Evolutionary conservation across 2,329 filamentous ascomycete species (phyloP), one percentile per base, ranked within the genome.

Genomic region (Diplodia seriata): DNA sequence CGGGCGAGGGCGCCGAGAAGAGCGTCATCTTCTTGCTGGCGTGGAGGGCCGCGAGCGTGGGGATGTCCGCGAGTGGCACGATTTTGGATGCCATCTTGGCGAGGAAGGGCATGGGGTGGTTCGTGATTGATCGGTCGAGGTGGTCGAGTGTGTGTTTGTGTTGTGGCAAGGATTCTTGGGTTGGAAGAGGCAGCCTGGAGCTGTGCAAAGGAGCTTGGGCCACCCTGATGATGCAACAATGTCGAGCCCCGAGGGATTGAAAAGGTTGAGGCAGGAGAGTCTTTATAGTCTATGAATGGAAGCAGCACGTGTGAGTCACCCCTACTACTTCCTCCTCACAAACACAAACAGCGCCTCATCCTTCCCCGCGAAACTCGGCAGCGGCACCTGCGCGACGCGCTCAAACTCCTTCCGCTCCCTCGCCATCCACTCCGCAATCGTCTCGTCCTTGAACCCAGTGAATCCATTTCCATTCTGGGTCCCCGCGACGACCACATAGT

Each of bases 401-500:
- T 84, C 82, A 85, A 88, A 93, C 1, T 81, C 82, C 31, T 74
- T 76, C 73, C 86, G 83, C 74, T 89, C 85, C 57, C 76, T 79
- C 69, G 79, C 84, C 80, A 92, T 88, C 81, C 87, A 93, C 73
- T 89, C 84, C 72, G 89, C 89, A 76, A 91, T 87, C 29, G 85
- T 88, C 76, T 85, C 80, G 71, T 85, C 82, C 66, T 81, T 83
- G 76, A 93, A 92, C 0, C 85, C 89, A 0, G 91, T 93, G 75
- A 91, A 93, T 1, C 90, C 89, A 76, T 91, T 93, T 23, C 79
- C 78, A 75, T 92, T 93, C 79, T 92, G 90, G 26, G 91, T 92
- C 23, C 90, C 90, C 1, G 90, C 90, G 15, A 91, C 87, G n/a
- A 90, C 86, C 62, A 93, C 82, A 3, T 85, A 86, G 75, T 90